Base-by-base conservation (phyloP, 2,329 filamentous ascomycete species). In the Colletotrichum phormii region DNA sequence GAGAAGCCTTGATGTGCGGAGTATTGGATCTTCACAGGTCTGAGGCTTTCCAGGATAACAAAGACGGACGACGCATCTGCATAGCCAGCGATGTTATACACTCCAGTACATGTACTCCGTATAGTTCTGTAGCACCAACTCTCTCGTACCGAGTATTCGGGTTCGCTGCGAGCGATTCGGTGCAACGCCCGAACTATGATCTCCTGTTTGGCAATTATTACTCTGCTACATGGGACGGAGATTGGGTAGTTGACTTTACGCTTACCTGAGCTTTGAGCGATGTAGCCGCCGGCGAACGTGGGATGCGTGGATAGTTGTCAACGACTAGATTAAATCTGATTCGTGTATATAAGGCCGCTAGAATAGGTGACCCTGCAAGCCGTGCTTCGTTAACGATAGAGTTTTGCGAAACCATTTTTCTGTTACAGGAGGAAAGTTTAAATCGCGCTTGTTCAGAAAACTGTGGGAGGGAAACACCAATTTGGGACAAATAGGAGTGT, bases 361-460 rank as follows among this genome's bases (percentile, higher is more conserved):
- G 46, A 51, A 12, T 26, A 31, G 8, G 59, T 15, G 35, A 55
- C 59, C 54, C 59, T 60, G 59, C 42, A 31, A 29, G 58, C 29
- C 55, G 24, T 53, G 64, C 9, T 2, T n/a, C 29, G 37, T 51
- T 54, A 24, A 15, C 13, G 24, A 57, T 58, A 71, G 42, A 46
- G 24, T 65, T 72, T 70, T 4, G 24, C 11, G 33, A 61, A 64
- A 57, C 60, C 12, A 64, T 70, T 13, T 55, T 13, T 64, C 31
- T 37, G 70, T 69, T 55, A 64, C 66, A 64, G 55, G 60, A 70
- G 51, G 60, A 57, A 72, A 71, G 54, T 71, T 22, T 70, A 61
- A 71, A 55, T 5, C 49, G 51, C 31, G 31, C 24, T 58, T 31
- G 15, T 12, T 33, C 5, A 31, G n/a, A 24, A 18, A n/a, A 46